A percentile compares a stretch with the other conserved stretches of the same genome.
Evolutionary conservation across 1,284 basidiomycete genomes (phyloP).

Genomic region (Trichosporon sp.): DNA sequence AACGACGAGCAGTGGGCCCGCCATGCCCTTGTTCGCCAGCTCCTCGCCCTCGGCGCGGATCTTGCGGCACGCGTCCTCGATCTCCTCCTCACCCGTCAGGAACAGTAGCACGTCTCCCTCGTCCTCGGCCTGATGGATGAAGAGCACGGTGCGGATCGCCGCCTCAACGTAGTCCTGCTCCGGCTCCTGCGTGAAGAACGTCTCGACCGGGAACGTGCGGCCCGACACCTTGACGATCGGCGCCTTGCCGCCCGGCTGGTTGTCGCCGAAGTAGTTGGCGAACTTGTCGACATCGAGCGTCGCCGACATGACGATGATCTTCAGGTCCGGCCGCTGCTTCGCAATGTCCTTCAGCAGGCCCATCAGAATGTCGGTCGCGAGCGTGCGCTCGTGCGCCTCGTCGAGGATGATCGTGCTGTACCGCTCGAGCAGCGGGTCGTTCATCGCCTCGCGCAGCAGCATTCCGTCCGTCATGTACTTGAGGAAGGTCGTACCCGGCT

Average conservation of each 20-base stretch:
- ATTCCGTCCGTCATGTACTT: conserved; percentile 99
- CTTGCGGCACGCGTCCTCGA: conserved; percentile 92
- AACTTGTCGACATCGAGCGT: conserved; percentile 97
- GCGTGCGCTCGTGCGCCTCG: conserved; percentile 96
- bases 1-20: conserved; percentile 82
- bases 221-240: conserved; percentile 95
- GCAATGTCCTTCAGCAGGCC: conserved; percentile 69
- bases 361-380: conserved; percentile 98
- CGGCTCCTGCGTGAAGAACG: conserved; percentile 91
- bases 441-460: conserved; percentile 95
- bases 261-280: conserved; percentile 85
- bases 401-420: conserved; percentile 98
- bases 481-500: conserved; percentile 81
- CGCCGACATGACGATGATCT: conserved; percentile 98
- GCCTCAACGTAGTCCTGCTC: conserved; percentile 97
- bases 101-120: conserved; percentile 91
- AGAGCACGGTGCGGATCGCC: conserved; percentile 90
- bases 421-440: conserved; percentile 79
- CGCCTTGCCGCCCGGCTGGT: conserved; percentile 55
- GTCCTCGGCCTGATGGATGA: conserved; percentile 96
- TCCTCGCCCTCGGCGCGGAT: conserved; percentile 87
- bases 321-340: conserved; percentile 78
- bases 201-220: conserved; percentile 90
- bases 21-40: conserved; percentile 62
- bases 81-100: conserved; percentile 97